phyloP scores from a whole-genome alignment of 805 yeast genomes.

The Lipomyces yamanashiensis region DNA sequence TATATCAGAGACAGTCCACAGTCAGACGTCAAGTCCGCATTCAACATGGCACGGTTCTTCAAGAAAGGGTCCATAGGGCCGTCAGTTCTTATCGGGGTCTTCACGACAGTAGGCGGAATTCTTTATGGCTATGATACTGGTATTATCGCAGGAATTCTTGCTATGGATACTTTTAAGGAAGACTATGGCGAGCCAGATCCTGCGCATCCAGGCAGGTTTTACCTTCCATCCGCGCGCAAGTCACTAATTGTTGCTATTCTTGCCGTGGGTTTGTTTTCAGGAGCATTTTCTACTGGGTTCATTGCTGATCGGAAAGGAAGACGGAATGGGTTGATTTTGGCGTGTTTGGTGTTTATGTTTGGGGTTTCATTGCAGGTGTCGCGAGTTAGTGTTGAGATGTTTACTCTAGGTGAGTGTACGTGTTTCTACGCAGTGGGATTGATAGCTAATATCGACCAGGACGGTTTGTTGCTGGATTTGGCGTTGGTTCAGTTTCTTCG shows the following conservation, averaged over 20 bases:
- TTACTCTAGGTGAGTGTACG: slow-evolving; percentile 56
- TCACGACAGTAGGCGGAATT: slow-evolving; percentile 91
- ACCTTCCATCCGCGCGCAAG: slow-evolving; percentile 21
- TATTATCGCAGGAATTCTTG: slow-evolving; percentile 73
- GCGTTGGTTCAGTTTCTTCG: slow-evolving; percentile 78
- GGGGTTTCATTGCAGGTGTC: slow-evolving; percentile 87
- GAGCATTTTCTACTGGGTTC: slow-evolving; percentile 29
- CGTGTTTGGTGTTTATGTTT: slow-evolving; percentile 76
- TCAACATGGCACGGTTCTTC: slow-evolving; percentile 7
- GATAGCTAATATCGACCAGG: slow-evolving; percentile 48
- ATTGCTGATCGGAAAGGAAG: slow-evolving; percentile 27
- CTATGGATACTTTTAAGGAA: slow-evolving; percentile 54
- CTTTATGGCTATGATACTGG: slow-evolving; percentile 92
- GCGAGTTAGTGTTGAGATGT: slow-evolving; percentile 75
- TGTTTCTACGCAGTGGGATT: background rate
- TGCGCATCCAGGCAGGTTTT: slow-evolving; percentile 4
- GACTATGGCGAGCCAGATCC: slow-evolving; percentile 25
- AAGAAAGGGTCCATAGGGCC: slow-evolving; percentile 27
- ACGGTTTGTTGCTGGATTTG: slow-evolving; percentile 64
- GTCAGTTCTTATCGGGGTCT: slow-evolving; percentile 72
- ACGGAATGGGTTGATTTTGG: slow-evolving; percentile 46
- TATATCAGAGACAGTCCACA: background rate
- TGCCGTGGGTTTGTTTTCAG: slow-evolving; percentile 24
- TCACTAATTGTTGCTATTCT: slow-evolving; percentile 27
- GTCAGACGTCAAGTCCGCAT: background rate